Conservation (phyloP, 495 filamentous ascomycete genomes). For the Trichoderma asperelloides region DNA sequence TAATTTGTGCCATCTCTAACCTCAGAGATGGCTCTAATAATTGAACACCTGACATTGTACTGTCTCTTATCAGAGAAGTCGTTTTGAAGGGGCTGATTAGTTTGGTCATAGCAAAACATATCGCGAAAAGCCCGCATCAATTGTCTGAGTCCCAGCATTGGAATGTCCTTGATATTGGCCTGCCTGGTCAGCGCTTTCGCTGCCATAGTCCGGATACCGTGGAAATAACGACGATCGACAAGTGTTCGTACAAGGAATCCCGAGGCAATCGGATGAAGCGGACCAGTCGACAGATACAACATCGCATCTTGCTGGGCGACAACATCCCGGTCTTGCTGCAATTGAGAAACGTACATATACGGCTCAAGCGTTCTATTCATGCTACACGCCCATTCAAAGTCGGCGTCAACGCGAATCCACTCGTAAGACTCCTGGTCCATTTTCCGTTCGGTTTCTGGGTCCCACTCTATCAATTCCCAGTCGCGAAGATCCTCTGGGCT, state of each 20-base stretch:
- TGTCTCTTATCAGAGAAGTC: constrained; percentile 78
- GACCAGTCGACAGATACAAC: constrained; percentile 31
- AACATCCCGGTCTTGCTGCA: constrained; percentile 96
- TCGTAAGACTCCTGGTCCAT: constrained; percentile 98
- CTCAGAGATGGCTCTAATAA: constrained; percentile 68
- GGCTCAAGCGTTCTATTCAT: constrained; percentile 65
- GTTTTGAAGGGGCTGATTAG: constrained; percentile 70
- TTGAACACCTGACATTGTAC: constrained; percentile 73
- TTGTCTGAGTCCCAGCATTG: constrained; percentile 76
- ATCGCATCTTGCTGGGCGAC: constrained; percentile 80
- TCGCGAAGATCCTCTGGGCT: constrained; percentile 69
- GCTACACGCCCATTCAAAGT: constrained; percentile 95
- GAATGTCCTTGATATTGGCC: constrained; percentile 48
- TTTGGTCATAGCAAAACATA: constrained; percentile 70
- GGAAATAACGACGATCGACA: constrained; percentile 87
- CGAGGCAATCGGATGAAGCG: constrained; percentile 64
- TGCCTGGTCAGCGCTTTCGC: constrained; percentile 68
- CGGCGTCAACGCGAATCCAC: constrained; percentile 96
- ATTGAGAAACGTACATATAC: constrained; percentile 95
- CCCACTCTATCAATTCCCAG: constrained; percentile 85
- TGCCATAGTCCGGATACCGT: constrained; percentile 80
- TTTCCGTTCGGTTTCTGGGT: constrained; percentile 67
- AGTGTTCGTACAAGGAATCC: constrained; percentile 80
- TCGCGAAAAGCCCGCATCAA: constrained; percentile 76
- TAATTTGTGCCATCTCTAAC: constrained; percentile 50